Percentiles rank a stretch among this genome's conserved stretches.
phyloP scores from a whole-genome alignment of 2,329 filamentous ascomycete species.

The Fusarium haematococcum region DNA sequence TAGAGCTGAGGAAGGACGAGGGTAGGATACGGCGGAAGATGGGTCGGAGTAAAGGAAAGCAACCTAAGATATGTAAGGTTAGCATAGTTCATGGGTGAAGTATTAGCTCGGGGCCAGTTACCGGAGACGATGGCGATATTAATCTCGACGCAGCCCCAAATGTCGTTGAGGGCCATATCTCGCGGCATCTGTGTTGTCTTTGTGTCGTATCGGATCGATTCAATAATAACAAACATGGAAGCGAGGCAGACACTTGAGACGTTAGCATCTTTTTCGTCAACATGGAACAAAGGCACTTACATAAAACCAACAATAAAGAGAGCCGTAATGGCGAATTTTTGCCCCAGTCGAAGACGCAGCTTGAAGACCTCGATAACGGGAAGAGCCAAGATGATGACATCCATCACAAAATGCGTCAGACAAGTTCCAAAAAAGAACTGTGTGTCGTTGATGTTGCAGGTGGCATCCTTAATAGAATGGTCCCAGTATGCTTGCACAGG shows the following conservation, averaged over 20 bases:
- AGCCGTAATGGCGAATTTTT: conserved; percentile 45
- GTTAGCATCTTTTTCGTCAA: neutral
- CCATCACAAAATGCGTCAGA: conserved; percentile 48
- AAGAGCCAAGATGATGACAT: conserved; percentile 47
- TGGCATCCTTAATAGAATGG: conserved; percentile 38
- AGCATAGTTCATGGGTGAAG: neutral
- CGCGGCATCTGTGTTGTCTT: conserved; percentile 36
- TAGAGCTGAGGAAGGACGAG: conserved; percentile 36
- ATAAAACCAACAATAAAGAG: conserved; percentile 47
- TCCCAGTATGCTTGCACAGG: conserved; percentile 52
- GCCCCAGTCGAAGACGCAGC: conserved; percentile 43
- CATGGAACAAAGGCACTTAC: conserved; percentile 24
- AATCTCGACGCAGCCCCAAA: conserved; percentile 38
- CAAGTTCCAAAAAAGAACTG: conserved; percentile 50
- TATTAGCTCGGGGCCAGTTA: neutral
- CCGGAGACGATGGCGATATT: conserved; percentile 41
- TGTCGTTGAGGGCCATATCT: conserved; percentile 28
- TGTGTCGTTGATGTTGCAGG: conserved; percentile 48
- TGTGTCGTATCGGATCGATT: conserved; percentile 27
- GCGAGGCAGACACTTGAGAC: conserved; percentile 31
- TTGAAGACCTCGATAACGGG: conserved; percentile 48
- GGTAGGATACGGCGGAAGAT: conserved; percentile 39
- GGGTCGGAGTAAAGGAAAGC: conserved; percentile 40
- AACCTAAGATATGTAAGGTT: conserved; percentile 9
- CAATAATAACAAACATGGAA: conserved; percentile 29